Conservation (phyloP, 2,329 filamentous ascomycete species). For the Albifimbria verrucaria region DNA sequence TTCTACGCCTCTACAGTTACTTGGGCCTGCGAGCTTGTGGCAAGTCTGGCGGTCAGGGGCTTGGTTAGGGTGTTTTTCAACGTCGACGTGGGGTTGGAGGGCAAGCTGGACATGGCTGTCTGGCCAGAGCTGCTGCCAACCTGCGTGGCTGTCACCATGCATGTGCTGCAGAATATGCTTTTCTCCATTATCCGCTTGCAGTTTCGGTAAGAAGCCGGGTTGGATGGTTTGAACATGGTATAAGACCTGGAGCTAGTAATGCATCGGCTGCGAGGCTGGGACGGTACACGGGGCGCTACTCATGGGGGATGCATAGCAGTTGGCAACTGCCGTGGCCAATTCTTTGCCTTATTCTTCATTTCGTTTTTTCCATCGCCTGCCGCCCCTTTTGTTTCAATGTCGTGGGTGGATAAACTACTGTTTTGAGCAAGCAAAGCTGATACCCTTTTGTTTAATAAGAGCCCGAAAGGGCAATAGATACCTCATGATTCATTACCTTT, state of each 20-base stretch:
- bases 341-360: not conserved
- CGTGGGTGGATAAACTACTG: not conserved
- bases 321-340: not conserved
- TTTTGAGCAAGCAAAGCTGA: not conserved
- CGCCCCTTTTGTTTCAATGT: not conserved
- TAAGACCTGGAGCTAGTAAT: no score
- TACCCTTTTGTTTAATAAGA: not conserved
- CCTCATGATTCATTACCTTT: no score
- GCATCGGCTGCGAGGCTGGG: not conserved
- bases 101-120: constrained; percentile 59
- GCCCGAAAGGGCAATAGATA: not conserved
- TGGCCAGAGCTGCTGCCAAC: constrained; percentile 68
- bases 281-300: no score
- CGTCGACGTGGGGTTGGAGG: constrained; percentile 62
- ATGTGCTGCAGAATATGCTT: constrained; percentile 70
- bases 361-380: not conserved
- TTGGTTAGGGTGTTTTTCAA: constrained; percentile 57
- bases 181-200: constrained; percentile 66
- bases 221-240: constrained; percentile 2
- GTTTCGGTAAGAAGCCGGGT: constrained; percentile 44
- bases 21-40: constrained; percentile 64
- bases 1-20: constrained; percentile 62
- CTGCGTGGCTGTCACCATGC: constrained; percentile 62
- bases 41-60: constrained; percentile 56
- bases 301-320: no score